phyloP scores from a whole-genome alignment of 176 grass and related monocot genomes.

The bread wheat (Triticum aestivum) region IWGSC_CS_RefSeq_v2.1 NC_057806.1:364677077-364677576 shows the following conservation, averaged over 20 bases:
- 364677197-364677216: not conserved
- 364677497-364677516: not conserved
- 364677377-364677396: not conserved
- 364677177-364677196: not conserved
- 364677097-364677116: not conserved
- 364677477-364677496: not conserved
- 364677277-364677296: not conserved
- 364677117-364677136: not conserved
- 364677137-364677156: not conserved
- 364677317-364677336: not conserved
- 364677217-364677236: not conserved
- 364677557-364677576: not conserved
- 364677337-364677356: not conserved
- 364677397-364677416: not conserved
- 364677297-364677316: not conserved
- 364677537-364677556: not conserved
- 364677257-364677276: not conserved
- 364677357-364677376: not conserved
- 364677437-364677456: not conserved
- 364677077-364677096: not conserved
- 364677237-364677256: not conserved
- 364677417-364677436: not conserved
- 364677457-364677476: not conserved
- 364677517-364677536: not conserved
- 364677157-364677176: not conserved